Conservation (phyloP, 495 filamentous ascomycete genomes). For the Penicillium nucicola region DNA sequence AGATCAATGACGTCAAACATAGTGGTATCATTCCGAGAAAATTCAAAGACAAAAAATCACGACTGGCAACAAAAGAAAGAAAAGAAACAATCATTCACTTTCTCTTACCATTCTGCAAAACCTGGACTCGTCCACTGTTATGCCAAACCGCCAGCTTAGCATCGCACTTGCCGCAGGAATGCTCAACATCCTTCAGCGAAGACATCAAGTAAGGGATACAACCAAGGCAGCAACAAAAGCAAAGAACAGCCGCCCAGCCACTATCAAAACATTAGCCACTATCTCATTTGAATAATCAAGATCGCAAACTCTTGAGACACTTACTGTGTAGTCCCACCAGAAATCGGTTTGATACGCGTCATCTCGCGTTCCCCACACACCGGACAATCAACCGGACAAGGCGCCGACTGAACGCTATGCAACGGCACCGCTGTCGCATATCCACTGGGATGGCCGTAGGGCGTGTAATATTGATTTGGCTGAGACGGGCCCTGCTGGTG, state of each 20-base stretch:
- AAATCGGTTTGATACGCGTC: slow-evolving; percentile 37
- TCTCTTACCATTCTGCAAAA: slow-evolving; percentile 27
- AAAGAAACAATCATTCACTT: background rate
- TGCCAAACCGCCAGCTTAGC: slow-evolving; percentile 49
- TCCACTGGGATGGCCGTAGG: slow-evolving; percentile 20
- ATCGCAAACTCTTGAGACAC: slow-evolving; percentile 9
- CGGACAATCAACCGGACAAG: slow-evolving; percentile 50
- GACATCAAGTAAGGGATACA: slow-evolving; percentile 52
- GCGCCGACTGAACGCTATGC: slow-evolving; percentile 29
- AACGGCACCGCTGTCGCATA: slow-evolving; percentile 29
- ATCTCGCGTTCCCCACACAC: slow-evolving; percentile 44
- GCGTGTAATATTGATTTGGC: slow-evolving; percentile 14
- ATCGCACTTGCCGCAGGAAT: slow-evolving; percentile 49
- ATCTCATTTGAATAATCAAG: background rate
- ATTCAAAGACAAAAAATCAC: background rate
- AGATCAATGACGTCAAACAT: background rate
- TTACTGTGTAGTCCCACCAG: slow-evolving; percentile 51
- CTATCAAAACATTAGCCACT: slow-evolving; percentile 23
- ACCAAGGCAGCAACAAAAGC: slow-evolving; percentile 46
- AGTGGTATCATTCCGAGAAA: slow-evolving; percentile 2
- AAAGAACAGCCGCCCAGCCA: slow-evolving; percentile 46
- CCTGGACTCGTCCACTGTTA: slow-evolving; percentile 45
- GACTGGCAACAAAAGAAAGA: background rate
- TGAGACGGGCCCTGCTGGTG: background rate
- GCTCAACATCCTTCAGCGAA: slow-evolving; percentile 50